A percentile compares a stretch with the other conserved stretches of the same genome.
Conservation (phyloP, 768 basidiomycete genomes). For the Holtermannia corniformis region DNA sequence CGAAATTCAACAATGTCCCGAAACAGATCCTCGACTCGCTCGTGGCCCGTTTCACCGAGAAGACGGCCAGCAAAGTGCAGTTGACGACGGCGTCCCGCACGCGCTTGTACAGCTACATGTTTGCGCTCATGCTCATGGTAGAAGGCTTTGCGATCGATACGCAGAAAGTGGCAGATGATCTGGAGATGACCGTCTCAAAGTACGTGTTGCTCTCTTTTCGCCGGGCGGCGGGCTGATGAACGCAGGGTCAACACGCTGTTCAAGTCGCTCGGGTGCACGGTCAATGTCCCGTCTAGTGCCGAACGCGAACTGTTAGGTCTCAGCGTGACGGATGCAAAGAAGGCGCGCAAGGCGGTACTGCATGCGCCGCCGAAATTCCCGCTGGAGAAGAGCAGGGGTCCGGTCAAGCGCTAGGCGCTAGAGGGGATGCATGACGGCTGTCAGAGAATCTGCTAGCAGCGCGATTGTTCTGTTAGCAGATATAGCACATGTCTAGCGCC, state of each 20-base stretch:
- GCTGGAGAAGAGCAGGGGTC: conserved; percentile 44
- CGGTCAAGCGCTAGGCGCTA: conserved; percentile 26
- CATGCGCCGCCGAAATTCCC: conserved; percentile 73
- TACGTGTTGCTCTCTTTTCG: conserved; percentile 43
- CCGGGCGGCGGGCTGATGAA: conserved; percentile 5
- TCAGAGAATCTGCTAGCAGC: not conserved
- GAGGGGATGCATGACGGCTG: not conserved
- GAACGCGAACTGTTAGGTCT: conserved; percentile 65
- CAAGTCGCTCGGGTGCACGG: conserved; percentile 70
- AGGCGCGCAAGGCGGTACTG: conserved; percentile 60
- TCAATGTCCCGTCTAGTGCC: conserved; percentile 50
- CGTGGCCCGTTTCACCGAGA: conserved; percentile 70
- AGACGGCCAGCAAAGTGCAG: conserved; percentile 54
- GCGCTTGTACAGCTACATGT: conserved; percentile 64
- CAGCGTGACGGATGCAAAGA: conserved; percentile 53
- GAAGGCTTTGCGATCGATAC: conserved; percentile 70
- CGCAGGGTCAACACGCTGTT: conserved; percentile 55
- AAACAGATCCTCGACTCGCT: conserved; percentile 62
- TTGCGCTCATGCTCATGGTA: conserved; percentile 67
- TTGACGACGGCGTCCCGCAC: conserved; percentile 63
- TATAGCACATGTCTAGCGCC: no score
- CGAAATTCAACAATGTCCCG: conserved; percentile 55
- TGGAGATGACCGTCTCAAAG: conserved; percentile 58
- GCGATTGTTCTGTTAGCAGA: no score
- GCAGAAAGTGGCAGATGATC: conserved; percentile 58